These are phyloP conservation scores for Fagus sylvatica DNA, from an alignment of 306 rosid genomes.

Conservation along the genomic window DNA sequence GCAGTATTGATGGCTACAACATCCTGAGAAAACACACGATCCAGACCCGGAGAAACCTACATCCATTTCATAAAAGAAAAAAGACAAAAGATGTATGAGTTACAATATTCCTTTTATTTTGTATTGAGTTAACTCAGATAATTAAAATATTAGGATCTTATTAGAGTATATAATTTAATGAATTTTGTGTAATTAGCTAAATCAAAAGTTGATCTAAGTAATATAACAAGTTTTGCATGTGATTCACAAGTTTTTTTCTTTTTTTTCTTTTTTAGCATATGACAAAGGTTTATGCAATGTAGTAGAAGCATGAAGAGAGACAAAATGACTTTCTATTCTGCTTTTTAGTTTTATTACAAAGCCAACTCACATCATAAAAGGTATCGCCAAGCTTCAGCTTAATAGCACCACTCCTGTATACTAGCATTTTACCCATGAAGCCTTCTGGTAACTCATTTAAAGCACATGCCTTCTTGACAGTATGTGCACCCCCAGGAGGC, in stretches of 20 bases:
- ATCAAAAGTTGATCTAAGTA: not conserved
- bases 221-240: not conserved
- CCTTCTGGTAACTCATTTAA: constrained; percentile 63
- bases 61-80: constrained; percentile 11
- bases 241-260: not conserved
- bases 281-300: not conserved
- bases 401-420: constrained; percentile 73
- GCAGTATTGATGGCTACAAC: constrained; percentile 56
- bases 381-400: constrained; percentile 78
- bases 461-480: constrained; percentile 30
- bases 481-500: constrained; percentile 18
- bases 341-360: constrained; percentile 11
- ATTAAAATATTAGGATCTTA: constrained; percentile 8
- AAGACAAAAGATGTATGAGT: not conserved
- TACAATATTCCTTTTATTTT: constrained; percentile 1
- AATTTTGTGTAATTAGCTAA: not conserved
- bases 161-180: constrained; percentile 7
- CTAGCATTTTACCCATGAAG: constrained; percentile 78
- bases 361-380: constrained; percentile 72
- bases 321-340: not conserved
- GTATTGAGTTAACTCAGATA: not conserved
- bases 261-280: not conserved
- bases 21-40: constrained; percentile 64
- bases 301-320: constrained; percentile 2
- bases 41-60: constrained; percentile 80